These are phyloP conservation scores for Pleurotus tuoliensis DNA, from an alignment of 768 basidiomycete genomes.

Conservation along the genomic window DNA sequence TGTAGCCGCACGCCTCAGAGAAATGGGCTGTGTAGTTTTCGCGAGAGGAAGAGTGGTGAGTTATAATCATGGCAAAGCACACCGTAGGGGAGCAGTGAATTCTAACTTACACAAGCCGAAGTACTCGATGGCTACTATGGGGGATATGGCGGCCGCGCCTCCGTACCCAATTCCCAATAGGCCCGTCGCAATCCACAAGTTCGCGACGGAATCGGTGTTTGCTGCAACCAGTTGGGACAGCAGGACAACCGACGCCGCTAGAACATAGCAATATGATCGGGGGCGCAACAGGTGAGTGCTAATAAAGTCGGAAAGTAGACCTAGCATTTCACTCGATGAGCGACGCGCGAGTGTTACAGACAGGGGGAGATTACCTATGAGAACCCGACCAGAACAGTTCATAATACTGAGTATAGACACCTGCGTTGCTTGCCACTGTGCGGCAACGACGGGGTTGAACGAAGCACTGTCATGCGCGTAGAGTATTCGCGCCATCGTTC, in stretches of 20 bases:
- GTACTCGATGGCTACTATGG: conserved; percentile 80
- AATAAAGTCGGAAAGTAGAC: conserved; percentile 61
- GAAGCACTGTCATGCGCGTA: conserved; percentile 54
- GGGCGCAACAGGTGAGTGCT: conserved; percentile 56
- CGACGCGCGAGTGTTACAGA: not conserved
- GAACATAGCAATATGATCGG: conserved; percentile 61
- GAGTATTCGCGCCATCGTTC: conserved; percentile 66
- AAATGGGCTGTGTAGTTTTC: conserved; percentile 48
- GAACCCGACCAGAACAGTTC: conserved; percentile 76
- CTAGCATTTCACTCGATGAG: conserved; percentile 25
- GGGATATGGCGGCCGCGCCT: conserved; percentile 63
- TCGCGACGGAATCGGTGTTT: conserved; percentile 45
- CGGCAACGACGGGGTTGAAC: conserved; percentile 63
- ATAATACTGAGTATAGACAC: conserved; percentile 80
- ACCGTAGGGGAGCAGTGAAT: not conserved
- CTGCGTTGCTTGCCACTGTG: conserved; percentile 78
- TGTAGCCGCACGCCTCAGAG: conserved; percentile 84
- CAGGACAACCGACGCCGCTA: conserved; percentile 67
- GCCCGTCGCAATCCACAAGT: conserved; percentile 63
- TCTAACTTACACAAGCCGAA: conserved; percentile 73
- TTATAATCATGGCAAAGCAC: not conserved
- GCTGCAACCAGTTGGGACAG: conserved; percentile 65
- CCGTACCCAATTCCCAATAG: conserved; percentile 73
- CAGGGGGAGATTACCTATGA: conserved; percentile 50
- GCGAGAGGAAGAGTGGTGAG: not conserved